Evolutionary conservation across 441 rosid genomes (phyloP).

Genomic region (Omphalea diandra): DNA sequence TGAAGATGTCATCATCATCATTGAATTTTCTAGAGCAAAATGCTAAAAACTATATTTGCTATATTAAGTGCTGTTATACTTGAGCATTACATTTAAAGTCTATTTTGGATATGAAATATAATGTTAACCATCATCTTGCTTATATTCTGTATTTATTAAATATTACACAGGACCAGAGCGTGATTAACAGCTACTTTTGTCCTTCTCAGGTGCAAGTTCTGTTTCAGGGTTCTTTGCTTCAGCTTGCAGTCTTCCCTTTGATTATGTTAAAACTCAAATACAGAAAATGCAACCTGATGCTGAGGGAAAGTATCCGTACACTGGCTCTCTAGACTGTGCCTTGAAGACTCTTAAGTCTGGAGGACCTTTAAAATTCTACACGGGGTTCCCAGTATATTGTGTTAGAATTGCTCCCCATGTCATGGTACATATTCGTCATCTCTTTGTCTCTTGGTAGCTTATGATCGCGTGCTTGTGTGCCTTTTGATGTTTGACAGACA

Average conservation of each 20-base stretch:
- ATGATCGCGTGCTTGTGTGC: not conserved
- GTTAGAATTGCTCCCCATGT: conserved; percentile 96
- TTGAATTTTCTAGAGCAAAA: not conserved
- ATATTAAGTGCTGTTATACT: not conserved
- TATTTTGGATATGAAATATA: not conserved
- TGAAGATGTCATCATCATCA: not conserved
- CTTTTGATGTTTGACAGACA: not conserved
- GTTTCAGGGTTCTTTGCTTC: conserved; percentile 92
- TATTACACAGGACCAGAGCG: too few species aligned
- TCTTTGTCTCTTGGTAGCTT: not conserved
- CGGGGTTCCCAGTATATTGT: conserved; percentile 96
- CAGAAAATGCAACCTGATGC: conserved; percentile 99
- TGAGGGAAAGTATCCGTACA: conserved; percentile 83
- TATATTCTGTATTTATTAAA: not conserved
- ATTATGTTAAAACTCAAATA: conserved; percentile 96
- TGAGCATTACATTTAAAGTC: not conserved
- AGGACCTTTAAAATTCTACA: conserved; percentile 87
- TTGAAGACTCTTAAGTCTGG: conserved; percentile 82
- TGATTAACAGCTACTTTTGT: not conserved
- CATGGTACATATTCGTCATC: conserved; percentile 57
- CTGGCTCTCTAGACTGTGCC: conserved; percentile 84
- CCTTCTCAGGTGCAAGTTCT: conserved; percentile 70
- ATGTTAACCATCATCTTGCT: not conserved
- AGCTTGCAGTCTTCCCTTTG: conserved; percentile 97
- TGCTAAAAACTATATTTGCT: not conserved